phyloP scores from a whole-genome alignment of 208 protist species.

The Leishmania lainsoni region DNA sequence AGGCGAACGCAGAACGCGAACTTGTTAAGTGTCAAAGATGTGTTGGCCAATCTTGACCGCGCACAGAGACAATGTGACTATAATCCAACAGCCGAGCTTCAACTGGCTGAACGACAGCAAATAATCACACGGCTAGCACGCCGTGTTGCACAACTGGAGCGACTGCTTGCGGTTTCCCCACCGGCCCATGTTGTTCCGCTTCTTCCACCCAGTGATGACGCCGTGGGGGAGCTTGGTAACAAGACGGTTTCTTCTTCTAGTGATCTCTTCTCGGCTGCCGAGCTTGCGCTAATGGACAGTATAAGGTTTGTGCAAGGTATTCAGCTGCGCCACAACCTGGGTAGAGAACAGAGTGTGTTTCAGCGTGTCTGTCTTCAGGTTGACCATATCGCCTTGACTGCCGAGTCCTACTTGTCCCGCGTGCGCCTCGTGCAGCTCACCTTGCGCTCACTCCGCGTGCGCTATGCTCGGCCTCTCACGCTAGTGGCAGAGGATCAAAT shows the following conservation, averaged over 20 bases:
- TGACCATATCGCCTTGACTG: conserved; percentile 27
- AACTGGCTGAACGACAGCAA: conserved; percentile 18
- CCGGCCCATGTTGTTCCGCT: conserved; percentile 11
- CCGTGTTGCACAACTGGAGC: conserved; percentile 25
- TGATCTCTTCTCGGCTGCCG: conserved; percentile 26
- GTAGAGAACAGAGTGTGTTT: not conserved
- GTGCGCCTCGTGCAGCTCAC: conserved; percentile 24
- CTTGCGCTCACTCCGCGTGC: conserved; percentile 24
- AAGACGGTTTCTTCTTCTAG: not conserved
- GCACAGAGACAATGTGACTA: not conserved
- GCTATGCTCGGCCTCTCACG: conserved; percentile 18
- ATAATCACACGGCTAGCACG: conserved; percentile 31
- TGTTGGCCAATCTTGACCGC: conserved; percentile 3
- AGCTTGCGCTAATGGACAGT: conserved; percentile 22
- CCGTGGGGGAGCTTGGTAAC: not conserved
- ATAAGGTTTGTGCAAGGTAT: conserved; percentile 21
- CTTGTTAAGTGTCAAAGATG: conserved; percentile 2
- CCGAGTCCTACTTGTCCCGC: conserved; percentile 21
- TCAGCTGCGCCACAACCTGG: conserved; percentile 29
- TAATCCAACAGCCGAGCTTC: conserved; percentile 6
- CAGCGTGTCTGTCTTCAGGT: conserved; percentile 30
- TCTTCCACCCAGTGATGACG: conserved; percentile 8
- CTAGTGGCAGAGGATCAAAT: conserved; percentile 20
- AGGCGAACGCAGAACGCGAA: not conserved
- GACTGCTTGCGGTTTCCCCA: conserved; percentile 7